phyloP scores from a whole-genome alignment of 2,329 filamentous ascomycete species.

The Exophiala alcalophila region DNA sequence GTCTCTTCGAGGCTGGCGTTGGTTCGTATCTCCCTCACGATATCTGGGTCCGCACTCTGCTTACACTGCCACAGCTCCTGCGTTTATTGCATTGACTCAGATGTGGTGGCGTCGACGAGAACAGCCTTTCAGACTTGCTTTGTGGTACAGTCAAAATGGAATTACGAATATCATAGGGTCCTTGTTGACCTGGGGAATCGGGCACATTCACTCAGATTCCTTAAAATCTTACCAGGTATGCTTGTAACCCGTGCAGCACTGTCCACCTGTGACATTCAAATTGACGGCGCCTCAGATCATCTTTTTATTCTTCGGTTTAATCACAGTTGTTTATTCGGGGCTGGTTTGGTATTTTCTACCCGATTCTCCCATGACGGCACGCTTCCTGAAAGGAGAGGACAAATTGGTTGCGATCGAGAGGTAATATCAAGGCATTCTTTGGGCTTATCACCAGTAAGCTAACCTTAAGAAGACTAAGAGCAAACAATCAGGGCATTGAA shows the following conservation, averaged over 20 bases:
- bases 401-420: constrained; percentile 58
- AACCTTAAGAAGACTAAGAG: constrained; percentile 37
- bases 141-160: constrained; percentile 53
- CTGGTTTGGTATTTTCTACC: constrained; percentile 58
- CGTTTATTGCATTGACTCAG: constrained; percentile 53
- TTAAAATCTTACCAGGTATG: constrained; percentile 50
- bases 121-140: constrained; percentile 50
- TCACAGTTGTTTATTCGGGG: constrained; percentile 53
- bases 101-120: constrained; percentile 56
- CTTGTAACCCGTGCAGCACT: not conserved
- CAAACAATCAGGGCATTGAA: constrained; percentile 48
- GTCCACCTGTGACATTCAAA: too few relatives aligned
- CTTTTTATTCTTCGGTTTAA: constrained; percentile 49
- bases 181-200: constrained; percentile 53
- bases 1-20: constrained; percentile 53
- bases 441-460: not conserved
- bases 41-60: not conserved
- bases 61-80: constrained; percentile 40
- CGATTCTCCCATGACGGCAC: constrained; percentile 60
- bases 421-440: not conserved
- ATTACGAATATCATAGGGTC: constrained; percentile 55
- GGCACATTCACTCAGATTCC: constrained; percentile 45
- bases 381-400: constrained; percentile 54
- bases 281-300: constrained; percentile 38
- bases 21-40: constrained; percentile 4